These are phyloP conservation scores for Spatholobus suberectus DNA, from an alignment of 306 rosid genomes.

Conservation along the genomic window DNA sequence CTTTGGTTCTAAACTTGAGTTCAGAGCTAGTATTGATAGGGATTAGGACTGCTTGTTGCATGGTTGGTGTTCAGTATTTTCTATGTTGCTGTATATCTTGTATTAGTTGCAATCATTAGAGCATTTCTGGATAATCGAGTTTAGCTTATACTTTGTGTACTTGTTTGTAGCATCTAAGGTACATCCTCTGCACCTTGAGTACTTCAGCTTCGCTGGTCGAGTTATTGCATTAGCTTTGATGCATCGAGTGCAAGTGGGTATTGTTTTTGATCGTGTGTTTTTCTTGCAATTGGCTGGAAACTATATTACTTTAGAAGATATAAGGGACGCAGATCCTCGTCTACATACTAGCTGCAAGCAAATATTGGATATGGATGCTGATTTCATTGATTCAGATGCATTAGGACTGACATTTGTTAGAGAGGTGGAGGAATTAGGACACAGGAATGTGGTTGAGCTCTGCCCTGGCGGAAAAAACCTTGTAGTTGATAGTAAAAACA, in stretches of 20 bases:
- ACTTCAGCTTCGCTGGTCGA: slow-evolving; percentile 87
- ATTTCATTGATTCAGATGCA: slow-evolving; percentile 80
- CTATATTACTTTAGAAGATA: slow-evolving; percentile 72
- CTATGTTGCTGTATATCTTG: slow-evolving; percentile 24
- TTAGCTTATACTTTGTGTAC: slow-evolving; percentile 38
- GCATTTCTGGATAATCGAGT: slow-evolving; percentile 15
- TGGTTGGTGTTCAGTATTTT: slow-evolving; percentile 21
- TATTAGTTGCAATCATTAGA: slow-evolving; percentile 18
- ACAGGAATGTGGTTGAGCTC: slow-evolving; percentile 69
- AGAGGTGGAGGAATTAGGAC: slow-evolving; percentile 93
- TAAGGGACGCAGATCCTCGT: slow-evolving; percentile 79
- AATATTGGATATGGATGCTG: slow-evolving; percentile 85
- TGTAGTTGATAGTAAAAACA: slow-evolving; percentile 75
- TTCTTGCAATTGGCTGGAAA: slow-evolving; percentile 88
- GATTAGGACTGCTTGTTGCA: background rate
- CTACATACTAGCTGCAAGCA: slow-evolving; percentile 80
- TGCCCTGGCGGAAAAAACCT: slow-evolving; percentile 70
- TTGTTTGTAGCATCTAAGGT: slow-evolving; percentile 82
- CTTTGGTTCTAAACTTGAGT: slow-evolving; percentile 21
- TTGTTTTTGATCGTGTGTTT: slow-evolving; percentile 87
- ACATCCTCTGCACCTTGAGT: slow-evolving; percentile 86
- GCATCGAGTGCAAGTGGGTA: slow-evolving; percentile 93
- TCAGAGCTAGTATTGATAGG: background rate
- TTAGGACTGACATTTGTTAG: slow-evolving; percentile 89
- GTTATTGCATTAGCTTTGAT: slow-evolving; percentile 92